phyloP scores from a whole-genome alignment of 108 stramenopile genomes.

The Stephanodiscus triporus region DNA sequence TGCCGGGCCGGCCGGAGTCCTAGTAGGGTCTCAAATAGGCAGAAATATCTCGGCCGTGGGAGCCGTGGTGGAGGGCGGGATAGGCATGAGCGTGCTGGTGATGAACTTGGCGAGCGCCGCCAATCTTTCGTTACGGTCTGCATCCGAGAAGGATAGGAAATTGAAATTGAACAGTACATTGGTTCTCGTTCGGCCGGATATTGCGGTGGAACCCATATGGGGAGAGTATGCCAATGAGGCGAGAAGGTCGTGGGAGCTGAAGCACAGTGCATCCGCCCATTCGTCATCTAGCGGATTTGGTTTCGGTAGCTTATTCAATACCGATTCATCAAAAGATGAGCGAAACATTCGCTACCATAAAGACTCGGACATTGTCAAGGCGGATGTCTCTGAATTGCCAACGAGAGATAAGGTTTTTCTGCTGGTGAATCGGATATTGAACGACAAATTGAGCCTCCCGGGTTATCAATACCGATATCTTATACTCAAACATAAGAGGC shows the following conservation, averaged over 20 bases:
- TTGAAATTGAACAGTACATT: constrained; percentile 53
- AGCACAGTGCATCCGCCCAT: constrained; percentile 32
- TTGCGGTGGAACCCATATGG: constrained; percentile 79
- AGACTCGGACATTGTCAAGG: constrained; percentile 76
- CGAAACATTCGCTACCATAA: constrained; percentile 63
- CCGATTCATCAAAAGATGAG: constrained; percentile 33
- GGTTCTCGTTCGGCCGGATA: constrained; percentile 75
- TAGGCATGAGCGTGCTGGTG: constrained; percentile 67
- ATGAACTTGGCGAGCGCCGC: constrained; percentile 68
- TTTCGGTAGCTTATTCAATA: constrained; percentile 36
- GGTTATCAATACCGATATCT: constrained; percentile 80
- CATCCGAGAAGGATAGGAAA: constrained; percentile 60
- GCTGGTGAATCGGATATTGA: constrained; percentile 72
- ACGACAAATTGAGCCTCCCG: constrained; percentile 80
- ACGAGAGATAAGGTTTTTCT: constrained; percentile 79
- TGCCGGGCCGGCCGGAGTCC: constrained; percentile 59
- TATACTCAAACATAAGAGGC: constrained; percentile 56
- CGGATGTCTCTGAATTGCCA: constrained; percentile 72
- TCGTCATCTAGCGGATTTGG: constrained; percentile 22
- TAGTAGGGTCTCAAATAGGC: constrained; percentile 57
- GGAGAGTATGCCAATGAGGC: constrained; percentile 58
- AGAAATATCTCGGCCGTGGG: constrained; percentile 55
- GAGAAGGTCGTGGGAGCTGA: constrained; percentile 33
- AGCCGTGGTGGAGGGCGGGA: constrained; percentile 63
- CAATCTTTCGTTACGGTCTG: constrained; percentile 51